Evolutionary conservation across 2,329 filamentous ascomycete species (phyloP), one percentile per base, ranked within the genome.

Genomic region (Colletotrichum shisoi): DNA sequence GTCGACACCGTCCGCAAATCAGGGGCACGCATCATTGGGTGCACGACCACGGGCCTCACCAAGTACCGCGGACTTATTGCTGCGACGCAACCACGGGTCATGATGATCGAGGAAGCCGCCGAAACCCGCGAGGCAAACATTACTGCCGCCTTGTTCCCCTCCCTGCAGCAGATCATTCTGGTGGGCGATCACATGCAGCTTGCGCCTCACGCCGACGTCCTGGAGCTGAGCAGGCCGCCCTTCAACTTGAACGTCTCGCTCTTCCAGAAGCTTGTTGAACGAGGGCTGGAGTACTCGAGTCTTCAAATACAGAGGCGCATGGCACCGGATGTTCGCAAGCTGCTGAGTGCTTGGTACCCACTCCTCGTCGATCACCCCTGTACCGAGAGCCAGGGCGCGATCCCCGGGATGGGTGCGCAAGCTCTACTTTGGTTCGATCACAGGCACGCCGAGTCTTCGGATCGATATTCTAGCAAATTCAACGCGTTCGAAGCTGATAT

Each of bases 161-260:
- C 80, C 1, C 73, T 87, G 2, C 79, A 87, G 53, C 85, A 87
- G 62, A 76, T 87, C 0, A 79, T 87, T 4, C 77, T 87, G 0
- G 81, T 96, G 0, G 92, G 93, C 0, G 92, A 96, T 73, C 92
- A 96, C 71, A 86, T 92, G 75, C 93, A 96, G 73, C 81, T 96
- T 2, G 86, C 88, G 11, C 92, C 89, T 0, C 86, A 89, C 52
- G 91, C 89, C 63, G 85, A 90, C 51, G 81, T 91, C 1, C 79
- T 78, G 2, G 83, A 85, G 1, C 83, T 93, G 1, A 85, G 85
- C 42, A 77, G 79, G 0, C 75, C 83, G 0, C 90, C 90, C 0
- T 93, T 85, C 74, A 83, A 86, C 70, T 81, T 95, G 42, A 87
- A 91, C 39, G 78, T 93, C 0, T 95, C 92, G 0, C 84, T 96